A percentile compares a stretch with the other conserved stretches of the same genome.
phyloP scores from a whole-genome alignment of 1,284 basidiomycete genomes.

The Moesziomyces parantarcticus region DNA sequence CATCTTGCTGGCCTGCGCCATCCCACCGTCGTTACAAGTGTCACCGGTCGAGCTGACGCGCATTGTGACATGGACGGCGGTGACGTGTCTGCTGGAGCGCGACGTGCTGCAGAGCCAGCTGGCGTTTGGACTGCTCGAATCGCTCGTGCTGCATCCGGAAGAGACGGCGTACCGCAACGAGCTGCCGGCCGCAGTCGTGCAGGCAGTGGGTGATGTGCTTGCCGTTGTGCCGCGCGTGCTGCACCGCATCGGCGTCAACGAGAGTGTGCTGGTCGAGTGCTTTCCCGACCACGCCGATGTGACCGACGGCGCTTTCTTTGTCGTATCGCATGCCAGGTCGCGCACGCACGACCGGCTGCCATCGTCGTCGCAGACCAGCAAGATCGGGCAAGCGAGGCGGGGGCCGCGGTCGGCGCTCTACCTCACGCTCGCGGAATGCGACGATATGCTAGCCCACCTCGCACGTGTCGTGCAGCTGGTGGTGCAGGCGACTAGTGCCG shows the following conservation, averaged over 20 bases:
- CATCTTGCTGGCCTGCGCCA: constrained; percentile 18
- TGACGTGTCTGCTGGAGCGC: constrained; percentile 21
- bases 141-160: constrained; percentile 5
- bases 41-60: constrained; percentile 10
- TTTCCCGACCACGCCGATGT: constrained; percentile 26
- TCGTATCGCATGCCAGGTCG: constrained; percentile 6
- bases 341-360: constrained; percentile 1
- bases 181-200: constrained; percentile 6
- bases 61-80: constrained; percentile 30
- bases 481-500: not conserved
- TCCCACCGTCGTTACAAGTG: constrained; percentile 23
- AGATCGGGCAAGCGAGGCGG: not conserved
- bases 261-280: constrained; percentile 17
- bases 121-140: constrained; percentile 12
- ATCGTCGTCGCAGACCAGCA: not conserved
- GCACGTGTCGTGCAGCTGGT: constrained; percentile 16
- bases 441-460: constrained; percentile 25
- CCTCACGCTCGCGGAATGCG: constrained; percentile 31
- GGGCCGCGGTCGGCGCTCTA: constrained; percentile 10
- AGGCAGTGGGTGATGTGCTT: constrained; percentile 14
- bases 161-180: constrained; percentile 1
- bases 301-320: constrained; percentile 10
- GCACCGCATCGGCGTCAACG: constrained; percentile 19
- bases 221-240: constrained; percentile 21
- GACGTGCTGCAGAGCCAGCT: constrained; percentile 10